Conservation (phyloP, 371 early-diverging fungal species). For the Dichotomocladium elegans region DNA sequence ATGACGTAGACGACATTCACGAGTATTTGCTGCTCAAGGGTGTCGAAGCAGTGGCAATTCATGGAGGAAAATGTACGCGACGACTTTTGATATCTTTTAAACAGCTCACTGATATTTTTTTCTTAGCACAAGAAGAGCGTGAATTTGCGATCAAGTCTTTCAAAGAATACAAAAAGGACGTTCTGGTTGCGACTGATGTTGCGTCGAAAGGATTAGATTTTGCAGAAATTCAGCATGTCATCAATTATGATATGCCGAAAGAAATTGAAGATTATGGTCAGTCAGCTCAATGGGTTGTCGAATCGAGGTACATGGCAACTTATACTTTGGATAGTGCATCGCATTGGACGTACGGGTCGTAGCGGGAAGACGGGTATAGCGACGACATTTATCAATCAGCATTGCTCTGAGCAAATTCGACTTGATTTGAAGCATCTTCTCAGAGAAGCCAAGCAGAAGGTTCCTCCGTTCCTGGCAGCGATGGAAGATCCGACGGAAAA, state of each 20-base stretch:
- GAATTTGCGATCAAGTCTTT: conserved; percentile 79
- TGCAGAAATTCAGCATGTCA: conserved; percentile 88
- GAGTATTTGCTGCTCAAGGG: conserved; percentile 92
- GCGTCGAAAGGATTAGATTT: conserved; percentile 93
- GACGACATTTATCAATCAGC: conserved; percentile 92
- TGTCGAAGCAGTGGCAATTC: conserved; percentile 90
- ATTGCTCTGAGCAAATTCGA: conserved; percentile 83
- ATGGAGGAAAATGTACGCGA: conserved; percentile 90
- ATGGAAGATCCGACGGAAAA: conserved; percentile 88
- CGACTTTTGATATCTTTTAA: too few species aligned
- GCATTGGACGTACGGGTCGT: conserved; percentile 73
- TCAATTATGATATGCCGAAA: conserved; percentile 96
- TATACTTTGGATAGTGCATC: conserved; percentile 7
- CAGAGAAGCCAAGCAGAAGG: conserved; percentile 88
- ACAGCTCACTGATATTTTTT: too few species aligned
- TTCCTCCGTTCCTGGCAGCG: conserved; percentile 84
- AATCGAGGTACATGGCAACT: conserved; percentile 4
- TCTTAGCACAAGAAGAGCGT: conserved; percentile 73
- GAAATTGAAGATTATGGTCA: conserved; percentile 93
- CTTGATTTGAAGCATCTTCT: conserved; percentile 92
- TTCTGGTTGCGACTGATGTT: conserved; percentile 91
- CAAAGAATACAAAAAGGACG: conserved; percentile 79
- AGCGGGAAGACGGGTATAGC: conserved; percentile 95
- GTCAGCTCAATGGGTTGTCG: neutral
- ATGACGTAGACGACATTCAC: conserved; percentile 98